phyloP scores from a whole-genome alignment of 192 early-diverging fungal species.

The Backusella liffmaniae region DNA sequence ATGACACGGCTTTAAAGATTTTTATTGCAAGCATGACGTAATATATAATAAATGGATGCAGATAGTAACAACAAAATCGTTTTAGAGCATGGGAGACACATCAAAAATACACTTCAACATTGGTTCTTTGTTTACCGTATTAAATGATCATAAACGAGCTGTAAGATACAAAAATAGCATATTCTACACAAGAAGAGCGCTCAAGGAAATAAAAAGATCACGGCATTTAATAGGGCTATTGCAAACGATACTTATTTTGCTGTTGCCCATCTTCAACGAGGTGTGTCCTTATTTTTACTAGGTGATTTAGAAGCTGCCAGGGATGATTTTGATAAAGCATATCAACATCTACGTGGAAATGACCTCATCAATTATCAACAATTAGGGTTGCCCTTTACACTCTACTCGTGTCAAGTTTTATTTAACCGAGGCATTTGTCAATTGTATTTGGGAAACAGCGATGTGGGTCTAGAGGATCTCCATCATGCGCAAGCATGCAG shows the following conservation, averaged over 20 bases:
- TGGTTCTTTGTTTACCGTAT: conserved; percentile 69
- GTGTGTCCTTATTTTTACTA: conserved; percentile 71
- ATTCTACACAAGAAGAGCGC: neutral
- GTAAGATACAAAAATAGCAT: conserved; percentile 44
- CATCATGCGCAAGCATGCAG: conserved; percentile 51
- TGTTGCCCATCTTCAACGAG: conserved; percentile 88
- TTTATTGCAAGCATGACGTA: conserved; percentile 59
- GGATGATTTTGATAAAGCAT: conserved; percentile 74
- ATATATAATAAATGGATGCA: neutral
- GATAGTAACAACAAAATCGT: neutral
- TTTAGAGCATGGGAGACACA: conserved; percentile 73
- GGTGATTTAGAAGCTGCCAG: conserved; percentile 70
- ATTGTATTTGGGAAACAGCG: conserved; percentile 66
- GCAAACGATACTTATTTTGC: conserved; percentile 81
- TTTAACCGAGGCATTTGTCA: conserved; percentile 86
- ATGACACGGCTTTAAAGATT: conserved; percentile 59
- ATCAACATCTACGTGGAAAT: conserved; percentile 76
- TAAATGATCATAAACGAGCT: conserved; percentile 70
- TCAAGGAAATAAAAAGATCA: neutral
- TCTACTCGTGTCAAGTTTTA: conserved; percentile 82
- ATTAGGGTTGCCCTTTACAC: conserved; percentile 82
- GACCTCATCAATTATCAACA: conserved; percentile 91
- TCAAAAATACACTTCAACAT: conserved; percentile 96
- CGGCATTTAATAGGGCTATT: conserved; percentile 67
- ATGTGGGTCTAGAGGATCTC: conserved; percentile 68